A percentile compares a stretch with the other conserved stretches of the same genome.
Conservation (phyloP, 148 eudicot genomes). For the Fagopyrum tataricum region DNA sequence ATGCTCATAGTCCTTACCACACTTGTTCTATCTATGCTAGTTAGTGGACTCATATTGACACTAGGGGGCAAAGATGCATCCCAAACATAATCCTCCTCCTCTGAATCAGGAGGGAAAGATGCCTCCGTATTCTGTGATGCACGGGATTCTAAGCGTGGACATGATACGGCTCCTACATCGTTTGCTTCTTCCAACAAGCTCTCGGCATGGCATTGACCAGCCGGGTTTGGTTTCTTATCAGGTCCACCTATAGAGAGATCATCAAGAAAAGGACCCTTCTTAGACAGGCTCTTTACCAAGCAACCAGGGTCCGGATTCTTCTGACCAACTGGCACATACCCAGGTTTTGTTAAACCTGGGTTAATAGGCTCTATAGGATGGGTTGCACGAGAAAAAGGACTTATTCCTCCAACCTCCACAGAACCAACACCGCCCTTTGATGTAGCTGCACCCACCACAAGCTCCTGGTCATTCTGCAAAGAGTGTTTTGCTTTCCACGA, state of each 20-base stretch:
- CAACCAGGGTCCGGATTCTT: slow-evolving; percentile 43
- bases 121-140: slow-evolving; percentile 50
- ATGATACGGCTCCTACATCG: slow-evolving; percentile 28
- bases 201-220: slow-evolving; percentile 36
- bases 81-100: slow-evolving; percentile 84
- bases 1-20: slow-evolving; percentile 74
- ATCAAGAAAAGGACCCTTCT: slow-evolving; percentile 65
- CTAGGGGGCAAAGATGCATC: slow-evolving; percentile 89
- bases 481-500: slow-evolving; percentile 51
- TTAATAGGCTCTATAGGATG: slow-evolving; percentile 85
- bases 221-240: slow-evolving; percentile 37
- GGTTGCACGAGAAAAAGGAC: slow-evolving; percentile 64
- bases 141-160: slow-evolving; percentile 37
- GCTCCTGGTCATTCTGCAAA: slow-evolving; percentile 44
- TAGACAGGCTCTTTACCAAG: slow-evolving; percentile 53
- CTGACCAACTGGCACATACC: slow-evolving; percentile 55
- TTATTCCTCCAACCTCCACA: slow-evolving; percentile 41
- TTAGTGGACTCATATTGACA: slow-evolving; percentile 76
- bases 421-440: slow-evolving; percentile 45
- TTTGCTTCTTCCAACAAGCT: slow-evolving; percentile 46
- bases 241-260: slow-evolving; percentile 49
- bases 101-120: slow-evolving; percentile 35
- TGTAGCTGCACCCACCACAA: slow-evolving; percentile 41
- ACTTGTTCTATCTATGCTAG: slow-evolving; percentile 67
- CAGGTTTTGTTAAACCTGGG: slow-evolving; percentile 59